Evolutionary conservation across 306 rosid genomes (phyloP), one percentile per base, ranked within the genome.

Genomic region (barrel medic (Medicago truncatula)): DNA sequence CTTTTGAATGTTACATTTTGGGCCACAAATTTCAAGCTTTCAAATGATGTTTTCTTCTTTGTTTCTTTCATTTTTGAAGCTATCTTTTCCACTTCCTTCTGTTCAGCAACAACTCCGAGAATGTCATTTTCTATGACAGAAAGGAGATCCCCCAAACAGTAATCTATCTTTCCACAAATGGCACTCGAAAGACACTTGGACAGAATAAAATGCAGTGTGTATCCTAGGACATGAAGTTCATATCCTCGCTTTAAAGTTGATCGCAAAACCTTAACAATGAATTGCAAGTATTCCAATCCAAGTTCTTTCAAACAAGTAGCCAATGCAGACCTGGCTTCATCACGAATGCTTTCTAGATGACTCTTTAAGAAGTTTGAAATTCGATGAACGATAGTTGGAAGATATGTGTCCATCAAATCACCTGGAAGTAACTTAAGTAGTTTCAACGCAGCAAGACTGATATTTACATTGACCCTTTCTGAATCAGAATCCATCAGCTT

Each of bases 31-130:
- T 85, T 78, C 83, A 92, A 86, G 63, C 96, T 92, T 70, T 92
- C 97, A 58, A 92, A 89, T 11, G 98, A 95, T 85, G 84, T 90
- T 52, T 85, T 82, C 76, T 56, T 86, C 87, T 73, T 86, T 52
- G 97, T 95, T 83, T 95, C 98, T 85, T 95, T 95, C 97, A 92
- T 95, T 85, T 95, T 95, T 6, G 96, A 80, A 82, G 98, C 98
- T 81, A 92, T 86, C 88, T 90, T 89, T 75, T 90, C 96, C 67
- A 95, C 98, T 56, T 92, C 98, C 81, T 95, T 95, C 78, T 95
- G 93, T 76, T 95, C 96, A 6, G 97, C 85, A 87, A 95, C 96
- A 23, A 86, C 93, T 69, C 98, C 97, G 70, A 89, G 86, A 87
- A 95, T 86, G 77, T 95, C 98, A 47, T 85, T 88, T 86, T 90